A percentile compares a stretch with the other conserved stretches of the same genome.
Conservation (phyloP, 2,329 filamentous ascomycete species). For the Dactylellina parvicollis region DNA sequence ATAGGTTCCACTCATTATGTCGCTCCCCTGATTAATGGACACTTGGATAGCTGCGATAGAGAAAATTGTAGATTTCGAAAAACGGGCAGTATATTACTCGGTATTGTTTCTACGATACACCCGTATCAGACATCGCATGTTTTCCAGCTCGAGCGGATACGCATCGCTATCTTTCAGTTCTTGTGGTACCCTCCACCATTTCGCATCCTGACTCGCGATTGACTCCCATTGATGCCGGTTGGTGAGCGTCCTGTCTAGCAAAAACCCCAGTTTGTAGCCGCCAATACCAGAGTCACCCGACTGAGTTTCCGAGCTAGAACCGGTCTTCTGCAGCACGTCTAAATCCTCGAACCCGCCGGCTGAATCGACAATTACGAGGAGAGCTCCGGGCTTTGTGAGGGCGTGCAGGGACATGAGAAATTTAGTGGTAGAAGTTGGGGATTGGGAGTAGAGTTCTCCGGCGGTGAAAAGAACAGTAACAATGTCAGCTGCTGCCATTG, state of each 20-base stretch:
- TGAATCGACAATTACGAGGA: conserved; percentile 40
- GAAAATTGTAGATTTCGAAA: neutral
- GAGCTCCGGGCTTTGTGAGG: conserved; percentile 41
- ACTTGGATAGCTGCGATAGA: neutral
- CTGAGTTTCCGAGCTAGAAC: neutral
- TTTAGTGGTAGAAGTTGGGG: conserved; percentile 76
- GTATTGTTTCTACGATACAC: conserved; percentile 47
- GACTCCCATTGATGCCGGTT: conserved; percentile 27
- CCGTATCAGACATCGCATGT: conserved; percentile 49
- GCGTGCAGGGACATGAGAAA: conserved; percentile 73
- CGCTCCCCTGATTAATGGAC: too few species aligned
- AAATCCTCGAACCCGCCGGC: conserved; percentile 53
- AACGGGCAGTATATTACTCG: conserved; percentile 13
- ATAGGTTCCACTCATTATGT: too few species aligned
- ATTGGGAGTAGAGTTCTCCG: conserved; percentile 89
- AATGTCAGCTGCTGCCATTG: conserved; percentile 63
- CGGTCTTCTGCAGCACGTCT: conserved; percentile 22
- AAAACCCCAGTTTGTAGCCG: conserved; percentile 46
- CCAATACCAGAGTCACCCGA: neutral
- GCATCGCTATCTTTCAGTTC: conserved; percentile 23
- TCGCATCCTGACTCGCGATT: conserved; percentile 37
- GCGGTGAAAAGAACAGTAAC: conserved; percentile 92
- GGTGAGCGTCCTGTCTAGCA: conserved; percentile 45
- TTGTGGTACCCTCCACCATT: conserved; percentile 45
- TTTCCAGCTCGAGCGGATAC: conserved; percentile 47